Evolutionary conservation across 1,139 yeast genomes (phyloP), one percentile per base, ranked within the genome.

Genomic region (Taphrina pruni): DNA sequence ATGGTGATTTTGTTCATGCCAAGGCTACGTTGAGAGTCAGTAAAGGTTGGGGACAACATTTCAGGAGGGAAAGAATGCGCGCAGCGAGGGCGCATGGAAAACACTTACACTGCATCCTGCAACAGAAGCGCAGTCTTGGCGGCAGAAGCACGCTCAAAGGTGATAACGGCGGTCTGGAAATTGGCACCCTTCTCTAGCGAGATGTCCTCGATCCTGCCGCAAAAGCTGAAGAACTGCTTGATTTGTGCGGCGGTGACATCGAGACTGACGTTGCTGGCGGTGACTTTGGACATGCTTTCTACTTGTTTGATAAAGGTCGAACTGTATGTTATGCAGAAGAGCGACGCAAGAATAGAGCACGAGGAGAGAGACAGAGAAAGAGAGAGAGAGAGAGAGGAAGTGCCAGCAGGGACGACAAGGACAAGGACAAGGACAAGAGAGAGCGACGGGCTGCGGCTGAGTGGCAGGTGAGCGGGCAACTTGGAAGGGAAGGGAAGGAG

Each of bases 61-160:
- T 26, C 32, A 26, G 32, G 32, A 26, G 32, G 32, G 32, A 26
- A 26, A 26, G 32, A 4, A 26, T 26, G 32, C 32, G 32, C 32
- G 32, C 32, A 26, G 32, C 32, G 1, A 26, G 32, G 32, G 55
- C 32, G 38, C 55, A 45, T 12, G n/a, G 20, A n/a, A 8, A 50
- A 68, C 79, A 77, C 11, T 88, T 88, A 65, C 86, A 88, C 91
- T 4, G 94, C 92, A 66, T 89, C 93, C 73, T 88, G 85, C 70
- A 89, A 80, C 70, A 89, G 81, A 39, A 88, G 77, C 0, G 96
- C 95, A n/a, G 94, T 89, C 57, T 86, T 82, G 69, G 88, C 84
- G 1, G 95, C 96, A 72, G 85, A 84, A 11, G 84, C 80, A 72
- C 83, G 83, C 69, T 81, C 85, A 77, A 89, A 89, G 60, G 77